Percentiles rank a stretch among this genome's conserved stretches.
phyloP scores from a whole-genome alignment of 495 filamentous ascomycete genomes.

The Neurospora sp. region DNA sequence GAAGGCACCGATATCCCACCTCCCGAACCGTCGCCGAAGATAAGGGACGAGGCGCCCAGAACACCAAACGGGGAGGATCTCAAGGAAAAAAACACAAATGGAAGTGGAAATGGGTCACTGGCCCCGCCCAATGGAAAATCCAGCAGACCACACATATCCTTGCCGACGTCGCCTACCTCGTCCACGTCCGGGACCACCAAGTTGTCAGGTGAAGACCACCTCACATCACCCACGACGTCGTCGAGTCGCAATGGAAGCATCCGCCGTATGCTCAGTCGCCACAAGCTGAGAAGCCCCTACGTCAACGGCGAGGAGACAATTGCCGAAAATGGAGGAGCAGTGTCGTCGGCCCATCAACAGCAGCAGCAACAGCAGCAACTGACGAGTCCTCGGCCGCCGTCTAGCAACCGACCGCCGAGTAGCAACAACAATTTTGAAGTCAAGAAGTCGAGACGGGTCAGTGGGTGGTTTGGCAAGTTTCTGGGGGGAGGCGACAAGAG shows the following conservation, averaged over 20 bases:
- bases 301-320: slow-evolving; percentile 22
- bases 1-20: slow-evolving; percentile 50
- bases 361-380: slow-evolving; percentile 15
- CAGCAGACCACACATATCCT: slow-evolving; percentile 18
- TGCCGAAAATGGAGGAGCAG: slow-evolving; percentile 2
- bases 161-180: slow-evolving; percentile 17
- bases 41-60: slow-evolving; percentile 32
- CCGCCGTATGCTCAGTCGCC: slow-evolving; percentile 36
- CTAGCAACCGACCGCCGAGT: neutral
- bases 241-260: slow-evolving; percentile 35
- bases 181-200: slow-evolving; percentile 26
- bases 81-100: slow-evolving; percentile 1
- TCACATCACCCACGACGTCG: slow-evolving; percentile 29
- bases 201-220: slow-evolving; percentile 32
- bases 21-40: slow-evolving; percentile 37
- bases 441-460: slow-evolving; percentile 33
- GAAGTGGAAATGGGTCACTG: neutral
- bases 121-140: slow-evolving; percentile 24
- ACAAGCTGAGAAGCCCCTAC: slow-evolving; percentile 35
- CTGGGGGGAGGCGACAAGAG: slow-evolving; percentile 25
- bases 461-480: slow-evolving; percentile 37
- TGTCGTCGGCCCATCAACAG: slow-evolving; percentile 29
- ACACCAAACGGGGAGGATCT: slow-evolving; percentile 14
- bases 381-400: neutral
- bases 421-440: neutral